phyloP scores from a whole-genome alignment of 768 basidiomycete species.

The Amyloporia xantha region DNA sequence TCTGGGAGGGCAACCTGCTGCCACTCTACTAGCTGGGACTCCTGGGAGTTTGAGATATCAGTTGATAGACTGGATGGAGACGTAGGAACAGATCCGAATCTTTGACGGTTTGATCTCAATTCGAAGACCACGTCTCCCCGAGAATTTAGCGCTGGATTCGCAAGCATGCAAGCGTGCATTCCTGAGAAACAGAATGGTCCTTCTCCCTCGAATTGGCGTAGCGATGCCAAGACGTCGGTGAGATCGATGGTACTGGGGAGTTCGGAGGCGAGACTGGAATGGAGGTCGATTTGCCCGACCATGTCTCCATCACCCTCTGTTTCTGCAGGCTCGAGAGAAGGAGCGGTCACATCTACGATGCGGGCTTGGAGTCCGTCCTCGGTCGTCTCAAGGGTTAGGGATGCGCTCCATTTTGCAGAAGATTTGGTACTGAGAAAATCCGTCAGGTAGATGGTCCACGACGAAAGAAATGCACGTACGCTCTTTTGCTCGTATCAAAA shows the following conservation, averaged over 20 bases:
- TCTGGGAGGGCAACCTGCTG: no score
- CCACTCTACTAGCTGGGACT: no score
- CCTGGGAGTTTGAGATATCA: no score
- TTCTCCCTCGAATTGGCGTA: background rate
- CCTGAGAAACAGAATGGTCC: background rate
- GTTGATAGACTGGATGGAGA: no score
- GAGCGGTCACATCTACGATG: background rate
- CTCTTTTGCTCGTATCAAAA: background rate
- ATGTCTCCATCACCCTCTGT: background rate
- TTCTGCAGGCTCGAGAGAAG: background rate
- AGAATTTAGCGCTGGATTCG: background rate
- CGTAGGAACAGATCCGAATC: background rate
- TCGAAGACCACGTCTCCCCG: background rate
- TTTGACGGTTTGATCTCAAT: background rate
- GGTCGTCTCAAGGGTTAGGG: background rate
- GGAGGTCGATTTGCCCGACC: background rate
- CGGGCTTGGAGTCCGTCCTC: background rate
- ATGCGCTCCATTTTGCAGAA: background rate
- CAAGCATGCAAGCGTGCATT: background rate
- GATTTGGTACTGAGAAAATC: background rate
- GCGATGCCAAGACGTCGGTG: background rate
- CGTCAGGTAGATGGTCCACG: background rate
- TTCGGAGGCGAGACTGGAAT: background rate
- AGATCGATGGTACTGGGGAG: background rate
- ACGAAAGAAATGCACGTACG: no score